phyloP scores from a whole-genome alignment of 2,329 filamentous ascomycete species.

The Corinectria fuckeliana region DNA sequence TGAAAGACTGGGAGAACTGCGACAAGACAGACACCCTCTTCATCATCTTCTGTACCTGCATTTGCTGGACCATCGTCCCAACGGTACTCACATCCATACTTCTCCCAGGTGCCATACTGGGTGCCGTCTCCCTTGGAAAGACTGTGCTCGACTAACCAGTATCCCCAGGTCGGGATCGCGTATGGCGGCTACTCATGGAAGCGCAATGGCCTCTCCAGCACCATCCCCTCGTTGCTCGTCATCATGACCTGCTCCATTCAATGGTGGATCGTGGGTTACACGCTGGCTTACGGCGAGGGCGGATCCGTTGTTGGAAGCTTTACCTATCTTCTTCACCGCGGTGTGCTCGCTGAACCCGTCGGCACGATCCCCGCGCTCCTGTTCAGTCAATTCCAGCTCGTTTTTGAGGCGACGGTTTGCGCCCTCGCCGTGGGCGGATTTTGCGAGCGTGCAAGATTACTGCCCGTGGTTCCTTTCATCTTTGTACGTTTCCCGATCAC shows the following conservation, averaged over 20 bases:
- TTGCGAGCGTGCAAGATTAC: constrained; percentile 21
- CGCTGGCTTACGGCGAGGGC: constrained; percentile 26
- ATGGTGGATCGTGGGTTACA: constrained; percentile 27
- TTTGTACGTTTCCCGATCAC: constrained; percentile 4
- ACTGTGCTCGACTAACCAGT: constrained; percentile 1
- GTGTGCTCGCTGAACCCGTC: constrained; percentile 21
- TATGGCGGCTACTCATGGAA: constrained; percentile 26
- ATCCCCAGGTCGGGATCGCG: constrained; percentile 19
- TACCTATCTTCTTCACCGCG: constrained; percentile 20
- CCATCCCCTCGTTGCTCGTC: constrained; percentile 22
- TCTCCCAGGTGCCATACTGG: background rate
- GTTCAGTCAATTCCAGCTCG: constrained; percentile 28
- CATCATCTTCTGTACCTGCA: constrained; percentile 25
- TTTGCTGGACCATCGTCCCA: constrained; percentile 29
- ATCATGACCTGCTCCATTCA: constrained; percentile 26
- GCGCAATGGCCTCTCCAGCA: constrained; percentile 22
- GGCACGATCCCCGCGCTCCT: constrained; percentile 25
- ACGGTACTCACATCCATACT: constrained; percentile 11
- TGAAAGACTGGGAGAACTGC: constrained; percentile 24
- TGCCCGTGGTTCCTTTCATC: constrained; percentile 24
- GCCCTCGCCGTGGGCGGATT: constrained; percentile 25
- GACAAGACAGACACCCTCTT: constrained; percentile 26
- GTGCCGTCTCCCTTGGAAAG: background rate
- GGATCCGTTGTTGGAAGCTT: constrained; percentile 17
- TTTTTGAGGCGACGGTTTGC: constrained; percentile 27